Conservation (phyloP, 23 red algal species). For the Gracilaria domingensis region DNA sequence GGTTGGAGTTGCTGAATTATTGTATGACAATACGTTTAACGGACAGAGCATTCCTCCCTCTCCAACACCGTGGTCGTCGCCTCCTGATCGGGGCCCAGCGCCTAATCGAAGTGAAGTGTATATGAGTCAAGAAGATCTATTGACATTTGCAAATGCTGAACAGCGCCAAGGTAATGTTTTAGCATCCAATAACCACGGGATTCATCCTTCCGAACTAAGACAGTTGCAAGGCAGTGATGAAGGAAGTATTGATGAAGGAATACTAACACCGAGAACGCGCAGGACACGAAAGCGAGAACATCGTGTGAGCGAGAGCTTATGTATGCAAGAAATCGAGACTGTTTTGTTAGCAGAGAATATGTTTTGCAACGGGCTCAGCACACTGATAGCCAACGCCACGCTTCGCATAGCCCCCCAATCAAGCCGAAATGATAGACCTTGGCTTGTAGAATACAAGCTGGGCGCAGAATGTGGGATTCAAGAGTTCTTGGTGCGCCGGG, state of each 20-base stretch:
- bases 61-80: conserved; percentile 14
- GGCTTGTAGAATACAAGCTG: conserved; percentile 76
- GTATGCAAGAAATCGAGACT: conserved; percentile 74
- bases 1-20: not conserved
- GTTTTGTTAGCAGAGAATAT: conserved; percentile 78
- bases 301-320: conserved; percentile 62
- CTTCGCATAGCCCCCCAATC: conserved; percentile 67
- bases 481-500: conserved; percentile 38
- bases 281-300: conserved; percentile 38
- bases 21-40: not conserved
- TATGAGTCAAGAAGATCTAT: conserved; percentile 7
- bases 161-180: not conserved
- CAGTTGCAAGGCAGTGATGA: not conserved
- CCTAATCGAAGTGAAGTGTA: not conserved
- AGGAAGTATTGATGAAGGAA: not conserved
- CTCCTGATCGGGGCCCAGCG: not conserved
- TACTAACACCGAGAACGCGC: conserved; percentile 9
- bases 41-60: conserved; percentile 6
- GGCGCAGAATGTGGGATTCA: conserved; percentile 73
- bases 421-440: conserved; percentile 62
- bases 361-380: conserved; percentile 87
- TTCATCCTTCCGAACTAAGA: not conserved
- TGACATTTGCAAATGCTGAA: not conserved
- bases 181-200: not conserved
- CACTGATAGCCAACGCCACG: conserved; percentile 79